Evolutionary conservation across 306 rosid species (phyloP).

Genomic region (Sicyos baderoa): DNA sequence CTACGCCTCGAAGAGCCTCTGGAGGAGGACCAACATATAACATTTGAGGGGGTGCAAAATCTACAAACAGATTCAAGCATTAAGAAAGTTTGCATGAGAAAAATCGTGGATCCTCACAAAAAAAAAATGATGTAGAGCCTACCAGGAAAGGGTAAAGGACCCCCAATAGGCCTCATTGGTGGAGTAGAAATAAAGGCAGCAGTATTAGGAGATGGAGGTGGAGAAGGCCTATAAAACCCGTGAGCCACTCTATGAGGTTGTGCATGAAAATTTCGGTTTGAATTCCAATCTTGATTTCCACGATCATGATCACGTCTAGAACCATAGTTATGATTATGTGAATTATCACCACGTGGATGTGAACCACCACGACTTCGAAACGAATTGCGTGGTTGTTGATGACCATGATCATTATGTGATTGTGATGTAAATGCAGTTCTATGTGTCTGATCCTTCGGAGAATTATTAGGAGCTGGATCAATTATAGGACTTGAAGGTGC

Average conservation of each 20-base stretch:
- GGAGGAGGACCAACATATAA: slow-evolving; percentile 38
- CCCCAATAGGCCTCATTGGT: slow-evolving; percentile 40
- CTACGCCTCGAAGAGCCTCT: slow-evolving; percentile 39
- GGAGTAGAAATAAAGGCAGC: slow-evolving; percentile 39
- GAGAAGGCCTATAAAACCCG: slow-evolving; percentile 45
- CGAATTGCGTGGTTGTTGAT: slow-evolving; percentile 47
- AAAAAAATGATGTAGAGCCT: slow-evolving; percentile 22
- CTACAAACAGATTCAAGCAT: slow-evolving; percentile 35
- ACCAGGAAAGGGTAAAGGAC: slow-evolving; percentile 59
- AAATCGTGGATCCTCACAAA: neutral
- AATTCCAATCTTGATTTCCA: slow-evolving; percentile 69
- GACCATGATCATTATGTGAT: slow-evolving; percentile 41
- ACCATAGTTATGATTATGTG: slow-evolving; percentile 49
- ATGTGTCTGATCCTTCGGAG: slow-evolving; percentile 46
- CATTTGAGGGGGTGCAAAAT: slow-evolving; percentile 37
- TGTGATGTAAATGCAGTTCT: slow-evolving; percentile 45
- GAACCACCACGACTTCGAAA: slow-evolving; percentile 49
- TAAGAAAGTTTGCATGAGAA: slow-evolving; percentile 15
- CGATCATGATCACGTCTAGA: slow-evolving; percentile 74
- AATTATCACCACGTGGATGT: slow-evolving; percentile 66
- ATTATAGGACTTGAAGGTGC: slow-evolving; percentile 29
- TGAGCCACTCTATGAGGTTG: slow-evolving; percentile 42
- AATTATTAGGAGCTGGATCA: slow-evolving; percentile 35
- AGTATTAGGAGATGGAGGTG: slow-evolving; percentile 49
- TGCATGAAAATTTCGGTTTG: slow-evolving; percentile 39